phyloP scores from a whole-genome alignment of 805 yeast species.

The Blastobotrys peoriensis region DNA sequence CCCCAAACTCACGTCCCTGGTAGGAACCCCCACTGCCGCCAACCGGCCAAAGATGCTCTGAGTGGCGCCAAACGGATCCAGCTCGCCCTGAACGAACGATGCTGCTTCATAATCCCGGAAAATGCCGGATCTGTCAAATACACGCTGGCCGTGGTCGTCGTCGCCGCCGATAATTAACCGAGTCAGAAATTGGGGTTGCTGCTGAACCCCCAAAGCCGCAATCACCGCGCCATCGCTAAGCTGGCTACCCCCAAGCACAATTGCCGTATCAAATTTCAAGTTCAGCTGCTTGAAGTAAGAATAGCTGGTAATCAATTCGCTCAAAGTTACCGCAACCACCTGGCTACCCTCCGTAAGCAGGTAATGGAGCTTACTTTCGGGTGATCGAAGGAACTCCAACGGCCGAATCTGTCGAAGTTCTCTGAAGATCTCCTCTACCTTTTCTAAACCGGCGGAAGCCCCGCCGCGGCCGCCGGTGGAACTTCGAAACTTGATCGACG shows the following conservation, averaged over 20 bases:
- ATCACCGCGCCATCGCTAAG: not conserved
- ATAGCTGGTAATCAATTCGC: not conserved
- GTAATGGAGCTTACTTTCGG: not conserved
- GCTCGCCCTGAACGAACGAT: not conserved
- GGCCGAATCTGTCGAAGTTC: not conserved
- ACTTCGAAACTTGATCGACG: too few species aligned
- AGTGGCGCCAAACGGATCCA: not conserved
- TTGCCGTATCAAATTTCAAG: not conserved
- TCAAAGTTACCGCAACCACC: not conserved
- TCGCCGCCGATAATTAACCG: not conserved
- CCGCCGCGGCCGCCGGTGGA: too few species aligned
- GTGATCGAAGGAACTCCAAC: not conserved
- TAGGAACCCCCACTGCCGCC: conserved; percentile 9
- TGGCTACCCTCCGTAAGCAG: not conserved
- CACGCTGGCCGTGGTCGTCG: not conserved
- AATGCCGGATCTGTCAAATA: conserved; percentile 1
- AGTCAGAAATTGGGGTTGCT: not conserved
- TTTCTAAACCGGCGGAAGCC: conserved; percentile 13
- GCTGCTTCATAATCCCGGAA: not conserved
- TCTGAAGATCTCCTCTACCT: conserved; percentile 12
- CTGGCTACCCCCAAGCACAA: not conserved
- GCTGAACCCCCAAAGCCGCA: not conserved
- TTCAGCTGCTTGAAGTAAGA: not conserved
- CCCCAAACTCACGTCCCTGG: conserved; percentile 17
- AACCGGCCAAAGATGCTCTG: conserved; percentile 10